Evolutionary conservation across 2,329 filamentous ascomycete species (phyloP), one percentile per base, ranked within the genome.

Genomic region (Colletotrichum sp.): DNA sequence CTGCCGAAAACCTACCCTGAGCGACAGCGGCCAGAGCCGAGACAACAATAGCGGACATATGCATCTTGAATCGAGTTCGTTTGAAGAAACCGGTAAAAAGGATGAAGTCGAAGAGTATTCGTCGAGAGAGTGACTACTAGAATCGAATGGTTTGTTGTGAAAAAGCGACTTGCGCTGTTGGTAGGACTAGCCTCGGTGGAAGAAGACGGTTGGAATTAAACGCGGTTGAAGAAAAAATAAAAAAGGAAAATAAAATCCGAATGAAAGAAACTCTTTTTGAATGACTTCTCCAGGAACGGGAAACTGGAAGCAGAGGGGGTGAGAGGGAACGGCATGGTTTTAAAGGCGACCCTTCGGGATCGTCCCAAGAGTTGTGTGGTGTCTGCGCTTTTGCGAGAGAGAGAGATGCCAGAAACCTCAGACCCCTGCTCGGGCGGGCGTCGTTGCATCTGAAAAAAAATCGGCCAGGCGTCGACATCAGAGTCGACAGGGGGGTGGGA

Each of bases 121-220:
- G 49, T 59, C 39, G 26, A 76, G 79, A 82, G 75, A 84, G 80
- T 80, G 81, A 83, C 59, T 75, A 55, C 49, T 62, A 68, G 36
- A 57, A 36, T 57, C 71, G 32, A 64, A 75, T 65, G 68, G 24
- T 32, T 49, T 52, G 44, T 52, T 52, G 70, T 60, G 21, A 10
- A 76, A 78, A 81, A 85, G 88, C 88, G 87, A 84, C 87, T 89
- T 36, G 88, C 88, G 87, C 87, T 87, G 30, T 24, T 72, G 81
- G 71, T 81, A 89, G 88, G 88, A 85, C 88, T 89, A 88, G 88
- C 88, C 88, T 88, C 78, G 82, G 18, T n/a, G 32, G 80, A 80
- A 83, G 78, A 78, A 78, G 52, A 65, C 44, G 71, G 52, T 78
- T 75, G 72, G 74, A 80, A 78, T 76, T 68, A 75, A 76, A 79